Evolutionary conservation across 768 basidiomycete species (phyloP), one percentile per base, ranked within the genome.

Genomic region (Asterophora parasitica): DNA sequence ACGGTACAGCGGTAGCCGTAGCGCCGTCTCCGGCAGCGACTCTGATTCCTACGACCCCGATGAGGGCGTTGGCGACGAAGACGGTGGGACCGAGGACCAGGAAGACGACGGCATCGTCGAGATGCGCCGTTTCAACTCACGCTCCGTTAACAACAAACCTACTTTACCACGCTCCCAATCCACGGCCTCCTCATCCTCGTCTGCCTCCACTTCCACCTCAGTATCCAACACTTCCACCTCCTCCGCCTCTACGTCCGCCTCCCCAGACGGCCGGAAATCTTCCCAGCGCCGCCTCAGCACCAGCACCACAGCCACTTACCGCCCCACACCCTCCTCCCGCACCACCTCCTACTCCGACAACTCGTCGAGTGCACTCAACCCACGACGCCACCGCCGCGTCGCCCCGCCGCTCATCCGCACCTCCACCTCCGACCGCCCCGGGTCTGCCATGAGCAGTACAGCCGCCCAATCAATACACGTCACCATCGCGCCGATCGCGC

Each of bases 21-120:
- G 58, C 42, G 66, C 26, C 38, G 11, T 61, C 15, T 66, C 69
- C 27, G 65, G 67, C 35, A 69, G 63, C 43, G 72, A 76, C 50
- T 73, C 71, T 28, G 71, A 71, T 11, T 70, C 70, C 0, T 63
- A 70, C 44, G 61, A 61, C 19, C 62, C 68, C 42, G 61, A 61
- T 16, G 60, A 61, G n/a, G 58, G 57, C 27, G 52, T 58, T 32
- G 59, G 50, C n/a, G 59, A 62, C 17, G 61, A 61, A 26, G 61
- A 64, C 15, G 71, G 69, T 27, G 53, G 50, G 23, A 60, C 54
- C 7, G 60, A 58, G 20, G 57, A 50, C 15, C 68, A 69, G 2
- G 66, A 68, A 16, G 68, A 70, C 15, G 70, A 73, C 34, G 82
- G 79, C 39, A 67, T 81, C 27, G 73, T 90, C 27, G 79, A 90